Evolutionary conservation across 805 yeast genomes (phyloP), one percentile per base, ranked within the genome.

Genomic region (Groenewaldozyma salmanticensis): DNA sequence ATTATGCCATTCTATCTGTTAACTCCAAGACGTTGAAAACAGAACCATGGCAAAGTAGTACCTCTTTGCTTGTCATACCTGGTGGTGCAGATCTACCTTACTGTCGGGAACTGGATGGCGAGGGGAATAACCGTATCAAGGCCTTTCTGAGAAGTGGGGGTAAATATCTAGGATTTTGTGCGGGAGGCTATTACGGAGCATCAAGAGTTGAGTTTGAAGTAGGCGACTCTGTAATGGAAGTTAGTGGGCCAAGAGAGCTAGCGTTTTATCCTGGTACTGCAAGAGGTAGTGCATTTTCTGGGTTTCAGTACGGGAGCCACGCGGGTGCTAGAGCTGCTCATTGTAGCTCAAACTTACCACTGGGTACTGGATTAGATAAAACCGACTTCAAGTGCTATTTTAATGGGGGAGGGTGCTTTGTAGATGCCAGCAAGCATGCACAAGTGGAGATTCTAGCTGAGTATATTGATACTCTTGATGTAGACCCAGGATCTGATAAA

Each of bases 51-150:
- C 71, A 72, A 47, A 53, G 73, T 5, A 83, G 83, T 53, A 83
- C 96, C 0, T 66, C 94, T 0, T 65, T 84, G 48, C 56, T 92
- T 33, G 95, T 87, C 1, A 60, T 92, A 21, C 99, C 98, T 0
- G 99, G 98, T 3, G 99, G 99, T 5, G 96, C 97, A 1, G 98
- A 92, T 57, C 64, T 86, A 38, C 96, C 96, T 0, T 75, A 80
- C 50, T 84, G 95, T 48, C 66, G 70, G 39, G 74, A 71, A 3
- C 70, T 94, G 47, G 78, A 81, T 53, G 90, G 94, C 1, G 62
- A 60, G 1, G 85, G 87, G 0, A 83, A 80, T 52, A 52, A 62
- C 6, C 65, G 68, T 31, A 83, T 86, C 46, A 59, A 64, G 21
- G 74, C 74, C 38, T 86, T 70, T 50, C 86, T 86, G 1, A 66